A percentile compares a stretch with the other conserved stretches of the same genome.
phyloP scores from a whole-genome alignment of 805 yeast species.

The Myxozyma sirexii region DNA sequence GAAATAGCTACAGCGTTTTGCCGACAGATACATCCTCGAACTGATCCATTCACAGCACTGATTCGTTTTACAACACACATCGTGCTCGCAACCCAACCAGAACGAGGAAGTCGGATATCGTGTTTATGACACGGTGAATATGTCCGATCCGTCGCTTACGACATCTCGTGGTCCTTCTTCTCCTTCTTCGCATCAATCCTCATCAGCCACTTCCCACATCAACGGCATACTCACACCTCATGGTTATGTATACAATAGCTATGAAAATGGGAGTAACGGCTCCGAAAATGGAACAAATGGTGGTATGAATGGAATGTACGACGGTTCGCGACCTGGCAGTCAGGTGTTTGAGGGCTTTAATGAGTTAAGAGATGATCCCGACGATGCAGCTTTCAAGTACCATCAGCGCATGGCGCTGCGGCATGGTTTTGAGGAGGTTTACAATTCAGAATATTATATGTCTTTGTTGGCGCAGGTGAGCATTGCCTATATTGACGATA shows the following conservation, averaged over 20 bases:
- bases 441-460: conserved; percentile 56
- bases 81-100: neutral
- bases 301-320: neutral
- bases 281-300: neutral
- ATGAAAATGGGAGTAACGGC: neutral
- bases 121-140: neutral
- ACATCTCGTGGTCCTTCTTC: conserved; percentile 8
- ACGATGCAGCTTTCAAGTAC: conserved; percentile 34
- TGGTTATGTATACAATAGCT: conserved; percentile 27
- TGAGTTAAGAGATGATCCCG: conserved; percentile 30
- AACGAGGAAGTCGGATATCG: neutral
- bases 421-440: conserved; percentile 64
- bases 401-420: conserved; percentile 40
- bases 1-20: neutral
- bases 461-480: conserved; percentile 49
- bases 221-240: conserved; percentile 29
- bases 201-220: conserved; percentile 17
- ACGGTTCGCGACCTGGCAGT: conserved; percentile 2
- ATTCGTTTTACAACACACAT: neutral
- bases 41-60: neutral
- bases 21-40: neutral
- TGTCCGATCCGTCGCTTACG: conserved; percentile 8
- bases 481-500: neutral
- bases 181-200: neutral
- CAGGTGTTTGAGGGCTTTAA: conserved; percentile 12